phyloP scores from a whole-genome alignment of 169 alveolate species.

The Babesia ovata region DNA sequence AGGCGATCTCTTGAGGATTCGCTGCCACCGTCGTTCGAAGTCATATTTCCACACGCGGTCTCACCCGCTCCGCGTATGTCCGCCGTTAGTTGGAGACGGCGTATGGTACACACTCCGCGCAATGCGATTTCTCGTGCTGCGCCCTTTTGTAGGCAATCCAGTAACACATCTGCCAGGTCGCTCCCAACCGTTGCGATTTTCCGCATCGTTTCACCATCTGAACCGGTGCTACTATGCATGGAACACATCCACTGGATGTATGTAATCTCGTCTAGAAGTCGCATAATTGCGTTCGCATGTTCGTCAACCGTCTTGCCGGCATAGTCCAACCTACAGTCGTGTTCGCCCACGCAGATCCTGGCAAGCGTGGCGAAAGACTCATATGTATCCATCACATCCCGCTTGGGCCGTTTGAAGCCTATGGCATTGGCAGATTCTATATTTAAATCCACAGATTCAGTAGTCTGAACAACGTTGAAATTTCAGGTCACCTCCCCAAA shows the following conservation, averaged over 20 bases:
- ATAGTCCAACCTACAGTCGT: not conserved
- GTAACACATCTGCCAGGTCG: not conserved
- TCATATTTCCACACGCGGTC: not conserved
- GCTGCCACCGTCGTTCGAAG: too few relatives aligned
- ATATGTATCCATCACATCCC: not conserved
- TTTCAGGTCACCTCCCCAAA: not conserved
- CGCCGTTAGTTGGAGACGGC: not conserved
- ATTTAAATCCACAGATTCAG: not conserved
- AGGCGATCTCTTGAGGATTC: too few relatives aligned
- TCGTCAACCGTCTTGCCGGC: not conserved
- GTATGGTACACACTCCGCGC: constrained; percentile 22
- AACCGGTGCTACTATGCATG: not conserved
- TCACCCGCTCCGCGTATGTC: not conserved
- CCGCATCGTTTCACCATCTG: not conserved
- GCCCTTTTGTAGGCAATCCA: not conserved
- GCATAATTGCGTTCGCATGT: not conserved
- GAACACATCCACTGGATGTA: constrained; percentile 6
- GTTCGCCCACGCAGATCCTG: not conserved
- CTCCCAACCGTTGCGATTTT: not conserved
- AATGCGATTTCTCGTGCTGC: not conserved
- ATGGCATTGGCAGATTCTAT: not conserved
- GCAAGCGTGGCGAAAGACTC: not conserved
- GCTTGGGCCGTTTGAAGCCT: not conserved
- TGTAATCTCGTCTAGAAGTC: constrained; percentile 7
- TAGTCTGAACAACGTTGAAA: not conserved